phyloP scores from a whole-genome alignment of 495 filamentous ascomycete species.

The Talaromyces wortmannii region DNA sequence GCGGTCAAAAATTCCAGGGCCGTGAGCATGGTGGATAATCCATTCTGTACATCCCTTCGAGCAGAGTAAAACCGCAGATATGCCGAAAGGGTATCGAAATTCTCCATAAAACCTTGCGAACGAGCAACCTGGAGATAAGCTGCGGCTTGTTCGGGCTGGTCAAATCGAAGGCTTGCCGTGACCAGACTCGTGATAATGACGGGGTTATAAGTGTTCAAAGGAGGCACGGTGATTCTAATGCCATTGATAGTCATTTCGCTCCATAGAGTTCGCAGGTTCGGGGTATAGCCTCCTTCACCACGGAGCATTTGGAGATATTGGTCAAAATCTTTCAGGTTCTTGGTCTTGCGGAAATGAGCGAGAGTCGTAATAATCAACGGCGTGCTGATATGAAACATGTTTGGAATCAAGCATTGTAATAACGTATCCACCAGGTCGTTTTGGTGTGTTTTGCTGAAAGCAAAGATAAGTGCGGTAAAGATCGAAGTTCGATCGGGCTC shows the following conservation, averaged over 20 bases:
- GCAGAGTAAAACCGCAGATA: slow-evolving; percentile 35
- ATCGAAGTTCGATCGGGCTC: slow-evolving; percentile 30
- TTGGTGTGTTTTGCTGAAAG: slow-evolving; percentile 32
- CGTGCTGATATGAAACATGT: slow-evolving; percentile 27
- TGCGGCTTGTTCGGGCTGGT: slow-evolving; percentile 37
- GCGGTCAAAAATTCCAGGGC: slow-evolving; percentile 28
- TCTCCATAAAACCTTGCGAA: slow-evolving; percentile 31
- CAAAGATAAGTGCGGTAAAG: slow-evolving; percentile 25
- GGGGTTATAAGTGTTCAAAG: slow-evolving; percentile 24
- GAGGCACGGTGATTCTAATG: slow-evolving; percentile 28
- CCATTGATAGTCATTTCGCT: slow-evolving; percentile 24
- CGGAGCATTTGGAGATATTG: slow-evolving; percentile 33
- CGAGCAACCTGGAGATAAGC: slow-evolving; percentile 33
- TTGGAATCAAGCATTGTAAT: slow-evolving; percentile 30
- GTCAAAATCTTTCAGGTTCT: slow-evolving; percentile 37
- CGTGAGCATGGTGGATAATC: slow-evolving; percentile 23
- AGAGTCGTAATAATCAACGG: slow-evolving; percentile 31
- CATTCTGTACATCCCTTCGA: slow-evolving; percentile 31
- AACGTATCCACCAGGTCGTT: slow-evolving; percentile 35
- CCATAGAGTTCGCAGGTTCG: slow-evolving; percentile 24
- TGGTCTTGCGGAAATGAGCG: slow-evolving; percentile 31
- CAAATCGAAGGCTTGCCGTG: slow-evolving; percentile 27
- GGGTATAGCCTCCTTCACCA: slow-evolving; percentile 26
- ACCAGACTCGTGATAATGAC: slow-evolving; percentile 31
- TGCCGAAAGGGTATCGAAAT: slow-evolving; percentile 26